A percentile compares a stretch with the other conserved stretches of the same genome.
These are phyloP conservation scores for Globisporangium irregulare DNA, from an alignment of 352 stramenopile species.

Conservation along the genomic window DNA sequence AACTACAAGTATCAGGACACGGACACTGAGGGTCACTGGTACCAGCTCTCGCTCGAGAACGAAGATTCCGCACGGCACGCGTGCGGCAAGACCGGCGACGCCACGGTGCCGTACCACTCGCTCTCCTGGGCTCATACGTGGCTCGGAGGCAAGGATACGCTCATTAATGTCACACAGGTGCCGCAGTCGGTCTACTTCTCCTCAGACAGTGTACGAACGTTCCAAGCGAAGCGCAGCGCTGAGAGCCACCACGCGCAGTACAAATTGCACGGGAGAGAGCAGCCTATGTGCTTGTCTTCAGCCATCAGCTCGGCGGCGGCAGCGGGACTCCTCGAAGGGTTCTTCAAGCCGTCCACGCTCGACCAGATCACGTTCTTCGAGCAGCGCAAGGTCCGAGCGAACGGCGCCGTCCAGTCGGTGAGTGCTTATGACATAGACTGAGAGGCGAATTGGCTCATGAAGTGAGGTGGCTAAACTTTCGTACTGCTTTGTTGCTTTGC, in stretches of 20 bases:
- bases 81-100: constrained; percentile 74
- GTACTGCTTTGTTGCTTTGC: not conserved
- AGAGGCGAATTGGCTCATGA: not conserved
- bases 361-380: constrained; percentile 81
- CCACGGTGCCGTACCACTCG: constrained; percentile 77
- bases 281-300: constrained; percentile 37
- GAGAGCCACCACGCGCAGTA: constrained; percentile 65
- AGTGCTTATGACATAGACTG: not conserved
- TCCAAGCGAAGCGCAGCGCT: constrained; percentile 42
- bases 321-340: constrained; percentile 44
- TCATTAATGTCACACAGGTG: constrained; percentile 65
- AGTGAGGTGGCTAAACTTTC: not conserved
- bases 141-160: constrained; percentile 41
- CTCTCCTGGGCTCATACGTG: constrained; percentile 78
- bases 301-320: not conserved
- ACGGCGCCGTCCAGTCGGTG: constrained; percentile 33
- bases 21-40: constrained; percentile 51
- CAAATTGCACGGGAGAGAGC: constrained; percentile 32
- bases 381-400: constrained; percentile 33
- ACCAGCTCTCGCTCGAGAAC: constrained; percentile 50
- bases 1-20: constrained; percentile 73
- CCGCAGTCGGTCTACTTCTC: constrained; percentile 78
- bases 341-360: constrained; percentile 50
- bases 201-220: constrained; percentile 42
- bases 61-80: constrained; percentile 43